Conservation (phyloP, 768 basidiomycete genomes). For the Tulasnella sp. region DNA sequence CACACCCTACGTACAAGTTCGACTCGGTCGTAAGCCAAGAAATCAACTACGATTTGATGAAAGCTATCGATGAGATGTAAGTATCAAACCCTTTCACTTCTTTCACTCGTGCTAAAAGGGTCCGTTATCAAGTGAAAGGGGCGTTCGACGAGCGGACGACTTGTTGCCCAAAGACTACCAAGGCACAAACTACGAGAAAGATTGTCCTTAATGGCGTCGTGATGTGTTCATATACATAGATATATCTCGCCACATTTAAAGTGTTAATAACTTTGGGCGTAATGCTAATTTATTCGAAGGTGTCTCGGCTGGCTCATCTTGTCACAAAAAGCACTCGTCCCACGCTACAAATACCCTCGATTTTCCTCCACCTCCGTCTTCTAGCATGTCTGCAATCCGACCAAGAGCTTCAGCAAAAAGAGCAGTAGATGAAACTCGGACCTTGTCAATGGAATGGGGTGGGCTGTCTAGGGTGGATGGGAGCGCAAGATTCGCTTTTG, state of each 20-base stretch:
- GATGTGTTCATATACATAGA: background rate
- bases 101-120: background rate
- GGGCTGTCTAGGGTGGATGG: slow-evolving; percentile 15
- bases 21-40: slow-evolving; percentile 87
- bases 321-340: background rate
- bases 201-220: background rate
- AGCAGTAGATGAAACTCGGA: background rate
- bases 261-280: too few species aligned
- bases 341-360: background rate
- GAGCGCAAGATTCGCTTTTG: slow-evolving; percentile 14
- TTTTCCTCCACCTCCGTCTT: background rate
- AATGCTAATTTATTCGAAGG: too few species aligned
- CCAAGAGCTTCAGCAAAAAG: background rate
- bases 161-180: slow-evolving; percentile 13
- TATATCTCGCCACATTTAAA: background rate
- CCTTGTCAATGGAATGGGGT: slow-evolving; percentile 6
- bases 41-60: slow-evolving; percentile 89
- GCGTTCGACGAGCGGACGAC: slow-evolving; percentile 3
- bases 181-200: slow-evolving; percentile 5
- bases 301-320: too few species aligned
- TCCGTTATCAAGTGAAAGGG: slow-evolving; percentile 6
- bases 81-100: slow-evolving; percentile 23
- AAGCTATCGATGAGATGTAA: slow-evolving; percentile 85
- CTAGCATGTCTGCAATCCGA: background rate
- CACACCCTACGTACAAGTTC: slow-evolving; percentile 81